phyloP scores from a whole-genome alignment of 192 early-diverging fungal species.

The Rhizophagus prolifer region DNA sequence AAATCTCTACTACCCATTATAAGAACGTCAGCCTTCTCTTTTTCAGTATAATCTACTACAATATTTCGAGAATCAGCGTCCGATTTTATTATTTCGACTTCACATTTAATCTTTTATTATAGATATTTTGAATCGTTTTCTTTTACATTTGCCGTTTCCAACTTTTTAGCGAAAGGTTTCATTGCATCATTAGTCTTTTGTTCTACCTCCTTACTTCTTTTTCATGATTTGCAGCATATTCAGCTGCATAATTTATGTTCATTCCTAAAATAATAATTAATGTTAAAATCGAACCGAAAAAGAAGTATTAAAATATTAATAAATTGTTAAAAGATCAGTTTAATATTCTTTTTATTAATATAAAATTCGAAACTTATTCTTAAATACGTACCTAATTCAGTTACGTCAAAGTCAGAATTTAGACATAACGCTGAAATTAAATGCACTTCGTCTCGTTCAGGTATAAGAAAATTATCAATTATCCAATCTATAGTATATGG shows the following conservation, averaged over 20 bases:
- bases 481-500: constrained; percentile 41
- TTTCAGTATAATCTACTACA: constrained; percentile 37
- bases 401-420: constrained; percentile 34
- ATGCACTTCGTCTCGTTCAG: constrained; percentile 33
- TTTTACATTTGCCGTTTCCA: background rate
- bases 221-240: constrained; percentile 18
- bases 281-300: background rate
- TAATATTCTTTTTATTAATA: too few species aligned
- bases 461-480: constrained; percentile 37
- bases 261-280: constrained; percentile 10
- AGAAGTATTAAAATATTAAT: background rate
- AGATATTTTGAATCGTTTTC: background rate
- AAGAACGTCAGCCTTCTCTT: constrained; percentile 34
- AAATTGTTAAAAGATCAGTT: background rate
- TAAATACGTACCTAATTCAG: constrained; percentile 19
- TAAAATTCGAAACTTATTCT: background rate
- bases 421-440: constrained; percentile 33
- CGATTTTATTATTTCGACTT: constrained; percentile 30
- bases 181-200: constrained; percentile 10
- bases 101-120: constrained; percentile 13
- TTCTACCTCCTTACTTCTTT: constrained; percentile 23
- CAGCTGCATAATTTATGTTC: constrained; percentile 3
- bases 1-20: constrained; percentile 42
- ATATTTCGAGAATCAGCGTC: constrained; percentile 27
- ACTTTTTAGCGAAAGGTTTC: constrained; percentile 3